Conservation (phyloP, 148 eudicot genomes). For the Polygonum aviculare region DNA sequence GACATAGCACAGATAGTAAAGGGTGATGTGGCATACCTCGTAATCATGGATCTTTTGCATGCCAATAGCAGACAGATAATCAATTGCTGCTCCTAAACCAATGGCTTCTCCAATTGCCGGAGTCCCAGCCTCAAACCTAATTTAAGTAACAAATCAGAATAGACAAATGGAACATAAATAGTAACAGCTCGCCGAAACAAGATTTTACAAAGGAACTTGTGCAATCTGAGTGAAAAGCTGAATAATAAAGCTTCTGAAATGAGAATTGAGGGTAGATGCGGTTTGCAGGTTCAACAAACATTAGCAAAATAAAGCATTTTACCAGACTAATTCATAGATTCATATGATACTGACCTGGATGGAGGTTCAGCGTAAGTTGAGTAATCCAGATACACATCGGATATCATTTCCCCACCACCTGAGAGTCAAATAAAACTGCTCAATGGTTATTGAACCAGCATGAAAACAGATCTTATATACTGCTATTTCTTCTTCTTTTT, state of each 20-base stretch:
- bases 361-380: conserved; percentile 98
- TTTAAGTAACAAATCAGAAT: conserved; percentile 8
- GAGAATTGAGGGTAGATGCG: background rate
- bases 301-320: background rate
- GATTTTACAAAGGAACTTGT: background rate
- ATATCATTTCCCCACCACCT: conserved; percentile 99
- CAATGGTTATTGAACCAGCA: background rate
- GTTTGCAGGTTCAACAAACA: background rate
- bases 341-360: conserved; percentile 44
- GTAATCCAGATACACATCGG: conserved; percentile 86
- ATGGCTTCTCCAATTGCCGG: conserved; percentile 97
- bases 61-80: conserved; percentile 86
- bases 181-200: background rate
- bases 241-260: background rate
- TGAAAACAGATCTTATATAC: background rate
- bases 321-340: background rate
- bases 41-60: conserved; percentile 95
- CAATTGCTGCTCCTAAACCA: conserved; percentile 96
- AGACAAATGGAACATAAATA: background rate
- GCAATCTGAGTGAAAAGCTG: background rate
- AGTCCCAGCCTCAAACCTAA: conserved; percentile 98
- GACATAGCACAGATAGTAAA: background rate
- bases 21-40: conserved; percentile 42
- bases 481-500: no score
- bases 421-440: conserved; percentile 11